A percentile compares a stretch with the other conserved stretches of the same genome.
Conservation (phyloP, 192 early-diverging fungal genomes). For the Backusella parvicylindrica region DNA sequence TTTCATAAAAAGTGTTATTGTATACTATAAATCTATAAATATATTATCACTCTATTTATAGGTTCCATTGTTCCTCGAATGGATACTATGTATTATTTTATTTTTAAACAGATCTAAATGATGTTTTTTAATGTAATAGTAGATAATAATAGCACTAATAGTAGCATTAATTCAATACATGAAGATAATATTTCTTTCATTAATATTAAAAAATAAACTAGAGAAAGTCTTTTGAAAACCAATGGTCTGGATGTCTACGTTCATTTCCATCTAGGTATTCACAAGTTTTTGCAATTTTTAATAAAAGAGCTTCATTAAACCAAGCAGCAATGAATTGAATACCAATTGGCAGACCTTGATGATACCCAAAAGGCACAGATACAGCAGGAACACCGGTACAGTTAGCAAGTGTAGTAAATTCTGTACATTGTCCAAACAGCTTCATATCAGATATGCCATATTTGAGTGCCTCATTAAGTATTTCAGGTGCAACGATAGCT, state of each 20-base stretch:
- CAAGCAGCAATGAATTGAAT: conserved; percentile 67
- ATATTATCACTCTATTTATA: not conserved
- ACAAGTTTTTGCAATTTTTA: conserved; percentile 53
- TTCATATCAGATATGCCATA: conserved; percentile 56
- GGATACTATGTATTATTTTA: not conserved
- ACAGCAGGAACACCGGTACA: conserved; percentile 64
- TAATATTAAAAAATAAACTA: not conserved
- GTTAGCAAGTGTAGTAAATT: conserved; percentile 60
- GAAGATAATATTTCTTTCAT: not conserved
- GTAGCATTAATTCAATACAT: not conserved
- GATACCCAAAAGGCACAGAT: conserved; percentile 57
- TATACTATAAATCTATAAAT: not conserved
- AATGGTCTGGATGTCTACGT: conserved; percentile 30
- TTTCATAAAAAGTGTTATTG: not conserved
- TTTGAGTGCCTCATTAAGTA: conserved; percentile 35
- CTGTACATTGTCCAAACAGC: conserved; percentile 48
- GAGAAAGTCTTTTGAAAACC: not conserved
- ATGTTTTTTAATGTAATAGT: not conserved
- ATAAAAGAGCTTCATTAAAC: conserved; percentile 62
- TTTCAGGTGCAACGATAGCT: conserved; percentile 53
- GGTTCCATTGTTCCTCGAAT: not conserved
- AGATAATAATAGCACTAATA: not conserved
- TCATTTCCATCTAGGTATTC: conserved; percentile 40
- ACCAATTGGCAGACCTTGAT: conserved; percentile 55
- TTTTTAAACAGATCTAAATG: not conserved